Percentiles rank a stretch among this genome's conserved stretches.
Evolutionary conservation across 2,329 filamentous ascomycete species (phyloP).

Genomic region (Trichoderma koningii): DNA sequence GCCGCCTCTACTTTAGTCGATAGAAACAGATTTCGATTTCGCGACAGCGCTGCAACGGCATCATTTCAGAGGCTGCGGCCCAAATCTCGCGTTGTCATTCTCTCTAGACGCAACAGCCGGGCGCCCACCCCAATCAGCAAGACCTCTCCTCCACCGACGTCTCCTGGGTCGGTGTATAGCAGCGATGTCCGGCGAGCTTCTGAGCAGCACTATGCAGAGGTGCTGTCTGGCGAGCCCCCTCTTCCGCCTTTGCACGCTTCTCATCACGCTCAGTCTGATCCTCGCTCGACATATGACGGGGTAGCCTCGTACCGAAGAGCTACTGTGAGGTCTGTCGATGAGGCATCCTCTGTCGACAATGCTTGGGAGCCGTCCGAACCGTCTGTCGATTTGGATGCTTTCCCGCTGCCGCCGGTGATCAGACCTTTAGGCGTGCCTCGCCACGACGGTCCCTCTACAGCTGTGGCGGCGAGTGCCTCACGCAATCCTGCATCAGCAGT

Average conservation of each 20-base stretch:
- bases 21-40: constrained; percentile 27
- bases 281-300: neutral
- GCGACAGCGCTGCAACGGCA: constrained; percentile 21
- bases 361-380: constrained; percentile 17
- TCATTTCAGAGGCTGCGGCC: constrained; percentile 32
- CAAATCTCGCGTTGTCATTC: constrained; percentile 35
- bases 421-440: neutral
- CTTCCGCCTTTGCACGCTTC: neutral
- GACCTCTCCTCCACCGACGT: constrained; percentile 4
- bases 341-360: constrained; percentile 11
- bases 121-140: constrained; percentile 30
- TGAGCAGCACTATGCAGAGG: neutral
- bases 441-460: neutral
- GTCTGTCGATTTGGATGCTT: constrained; percentile 27
- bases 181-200: neutral
- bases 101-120: constrained; percentile 35
- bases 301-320: neutral
- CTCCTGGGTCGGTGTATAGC: constrained; percentile 6
- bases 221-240: neutral
- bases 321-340: constrained; percentile 4
- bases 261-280: neutral
- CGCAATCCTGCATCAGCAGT: neutral
- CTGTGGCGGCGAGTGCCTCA: neutral
- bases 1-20: constrained; percentile 31
- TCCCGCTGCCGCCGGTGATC: constrained; percentile 26